phyloP scores from a whole-genome alignment of 2,329 filamentous ascomycete genomes.

The Sporothrix pallida region DNA sequence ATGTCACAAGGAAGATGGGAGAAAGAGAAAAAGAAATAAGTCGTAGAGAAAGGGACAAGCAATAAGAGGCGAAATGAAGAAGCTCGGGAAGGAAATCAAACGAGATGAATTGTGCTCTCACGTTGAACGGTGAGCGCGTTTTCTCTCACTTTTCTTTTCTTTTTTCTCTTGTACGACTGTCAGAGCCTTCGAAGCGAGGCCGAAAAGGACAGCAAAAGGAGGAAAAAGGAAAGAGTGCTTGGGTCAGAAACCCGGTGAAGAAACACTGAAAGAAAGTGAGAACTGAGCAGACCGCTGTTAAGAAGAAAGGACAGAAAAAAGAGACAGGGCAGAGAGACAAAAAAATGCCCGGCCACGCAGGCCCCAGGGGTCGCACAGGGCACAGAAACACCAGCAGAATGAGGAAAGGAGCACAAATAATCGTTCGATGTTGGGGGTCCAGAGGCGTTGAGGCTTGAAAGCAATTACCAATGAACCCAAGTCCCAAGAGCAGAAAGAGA shows the following conservation, averaged over 20 bases:
- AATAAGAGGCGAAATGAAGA: background rate
- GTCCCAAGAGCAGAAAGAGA: no score
- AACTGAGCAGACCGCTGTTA: background rate
- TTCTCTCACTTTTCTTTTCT: background rate
- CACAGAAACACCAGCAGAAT: no score
- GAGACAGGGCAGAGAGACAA: background rate
- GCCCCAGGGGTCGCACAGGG: background rate
- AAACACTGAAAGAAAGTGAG: conserved; percentile 1
- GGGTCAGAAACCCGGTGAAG: background rate
- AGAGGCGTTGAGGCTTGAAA: background rate
- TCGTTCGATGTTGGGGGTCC: background rate
- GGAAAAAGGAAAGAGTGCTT: background rate
- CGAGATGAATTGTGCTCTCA: background rate
- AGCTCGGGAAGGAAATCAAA: background rate
- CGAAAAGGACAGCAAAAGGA: background rate
- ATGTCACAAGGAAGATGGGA: background rate
- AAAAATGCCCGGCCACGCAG: background rate
- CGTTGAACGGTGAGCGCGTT: conserved; percentile 3
- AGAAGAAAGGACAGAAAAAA: background rate
- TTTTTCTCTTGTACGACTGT: background rate
- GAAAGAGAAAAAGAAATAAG: background rate
- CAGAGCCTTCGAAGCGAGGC: conserved; percentile 12
- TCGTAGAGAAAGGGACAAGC: background rate
- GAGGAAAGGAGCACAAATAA: background rate
- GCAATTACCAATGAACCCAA: no score